phyloP scores from a whole-genome alignment of 2,329 filamentous ascomycete species.

The Hypoxylon sp. region DNA sequence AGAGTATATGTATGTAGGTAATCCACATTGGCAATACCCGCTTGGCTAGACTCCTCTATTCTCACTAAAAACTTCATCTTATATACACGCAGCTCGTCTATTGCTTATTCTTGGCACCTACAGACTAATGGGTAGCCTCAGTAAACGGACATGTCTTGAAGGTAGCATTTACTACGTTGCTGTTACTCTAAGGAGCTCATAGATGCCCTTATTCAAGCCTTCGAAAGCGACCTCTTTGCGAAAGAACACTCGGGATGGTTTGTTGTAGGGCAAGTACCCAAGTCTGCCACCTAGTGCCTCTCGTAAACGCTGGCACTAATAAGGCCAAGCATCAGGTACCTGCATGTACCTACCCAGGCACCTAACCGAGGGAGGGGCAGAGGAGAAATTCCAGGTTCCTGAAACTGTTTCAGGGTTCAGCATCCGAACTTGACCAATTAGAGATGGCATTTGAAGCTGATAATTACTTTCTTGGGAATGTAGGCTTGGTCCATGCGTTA shows the following conservation, averaged over 20 bases:
- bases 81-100: neutral
- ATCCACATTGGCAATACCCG: neutral
- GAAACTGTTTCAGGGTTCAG: slow-evolving; percentile 47
- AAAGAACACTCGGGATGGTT: neutral
- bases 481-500: slow-evolving; percentile 19
- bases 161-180: neutral
- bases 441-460: slow-evolving; percentile 5
- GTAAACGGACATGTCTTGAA: neutral
- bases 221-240: neutral
- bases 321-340: slow-evolving; percentile 20
- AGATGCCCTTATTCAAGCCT: neutral
- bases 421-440: slow-evolving; percentile 39
- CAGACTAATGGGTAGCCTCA: neutral
- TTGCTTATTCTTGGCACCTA: neutral
- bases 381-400: slow-evolving; percentile 36
- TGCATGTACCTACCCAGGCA: neutral
- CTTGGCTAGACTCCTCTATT: neutral
- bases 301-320: neutral
- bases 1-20: too few relatives aligned
- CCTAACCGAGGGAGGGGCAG: slow-evolving; percentile 16
- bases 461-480: slow-evolving; percentile 45
- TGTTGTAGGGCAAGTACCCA: too few relatives aligned
- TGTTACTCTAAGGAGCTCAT: neutral
- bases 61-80: neutral
- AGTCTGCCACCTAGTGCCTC: neutral